Evolutionary conservation across 345 rosid genomes (phyloP).

Genomic region (Hypericum androsaemum): DNA sequence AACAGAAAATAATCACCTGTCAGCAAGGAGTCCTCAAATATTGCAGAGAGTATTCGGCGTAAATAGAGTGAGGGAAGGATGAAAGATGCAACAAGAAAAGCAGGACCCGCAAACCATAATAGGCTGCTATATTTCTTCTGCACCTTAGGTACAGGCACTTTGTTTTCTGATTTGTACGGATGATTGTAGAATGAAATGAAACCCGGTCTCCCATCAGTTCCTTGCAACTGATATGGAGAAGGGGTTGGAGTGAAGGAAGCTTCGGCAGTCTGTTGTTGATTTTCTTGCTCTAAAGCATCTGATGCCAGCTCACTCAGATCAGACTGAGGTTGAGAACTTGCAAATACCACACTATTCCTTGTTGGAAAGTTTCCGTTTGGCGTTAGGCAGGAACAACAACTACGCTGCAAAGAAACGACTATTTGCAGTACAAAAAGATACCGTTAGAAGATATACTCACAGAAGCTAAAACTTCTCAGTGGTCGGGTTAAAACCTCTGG

Average conservation of each 20-base stretch:
- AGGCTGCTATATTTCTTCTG: conserved; percentile 43
- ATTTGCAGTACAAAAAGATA: conserved; percentile 19
- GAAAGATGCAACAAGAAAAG: conserved; percentile 84
- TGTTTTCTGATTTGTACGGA: conserved; percentile 34
- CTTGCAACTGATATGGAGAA: conserved; percentile 32
- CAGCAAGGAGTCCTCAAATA: conserved; percentile 87
- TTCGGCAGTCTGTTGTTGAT: conserved; percentile 25
- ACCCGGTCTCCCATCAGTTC: conserved; percentile 66
- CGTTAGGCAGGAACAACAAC: conserved; percentile 20
- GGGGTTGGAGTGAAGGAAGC: conserved; percentile 23
- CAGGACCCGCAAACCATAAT: conserved; percentile 78
- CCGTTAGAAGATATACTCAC: no score
- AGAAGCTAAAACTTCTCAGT: no score
- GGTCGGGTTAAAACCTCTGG: no score
- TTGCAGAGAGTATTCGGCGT: conserved; percentile 57
- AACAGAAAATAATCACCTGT: conserved; percentile 42
- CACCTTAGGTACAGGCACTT: conserved; percentile 14
- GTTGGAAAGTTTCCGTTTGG: conserved; percentile 19
- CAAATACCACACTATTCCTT: conserved; percentile 25
- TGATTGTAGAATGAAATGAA: conserved; percentile 64
- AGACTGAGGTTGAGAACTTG: conserved; percentile 38
- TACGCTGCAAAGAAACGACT: conserved; percentile 20
- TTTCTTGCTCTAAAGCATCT: conserved; percentile 25
- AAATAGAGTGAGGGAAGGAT: conserved; percentile 78
- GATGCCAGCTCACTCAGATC: conserved; percentile 27